Conservation (phyloP, 2,329 filamentous ascomycete species). For the Alternaria sp. region DNA sequence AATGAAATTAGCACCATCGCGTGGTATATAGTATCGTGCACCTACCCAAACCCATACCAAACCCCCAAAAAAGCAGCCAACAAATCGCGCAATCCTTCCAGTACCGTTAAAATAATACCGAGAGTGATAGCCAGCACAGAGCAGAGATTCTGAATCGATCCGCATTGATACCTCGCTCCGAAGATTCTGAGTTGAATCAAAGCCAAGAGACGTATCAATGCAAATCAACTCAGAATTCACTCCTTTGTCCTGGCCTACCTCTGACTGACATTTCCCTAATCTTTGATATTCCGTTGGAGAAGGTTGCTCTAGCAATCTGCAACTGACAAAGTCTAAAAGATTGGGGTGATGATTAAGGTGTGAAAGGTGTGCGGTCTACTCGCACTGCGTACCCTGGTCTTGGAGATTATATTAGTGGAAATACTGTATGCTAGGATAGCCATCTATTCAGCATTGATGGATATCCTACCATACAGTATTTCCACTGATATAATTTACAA, state of each 20-base stretch:
- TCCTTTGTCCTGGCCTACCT: neutral
- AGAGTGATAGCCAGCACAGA: too few species aligned
- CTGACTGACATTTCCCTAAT: neutral
- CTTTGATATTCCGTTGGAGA: neutral
- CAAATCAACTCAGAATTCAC: too few species aligned
- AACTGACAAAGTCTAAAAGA: neutral
- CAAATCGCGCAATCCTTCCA: neutral
- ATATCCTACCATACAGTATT: too few species aligned
- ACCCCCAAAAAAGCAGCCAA: neutral
- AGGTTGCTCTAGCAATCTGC: too few species aligned
- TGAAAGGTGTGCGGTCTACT: neutral
- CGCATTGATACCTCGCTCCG: too few species aligned
- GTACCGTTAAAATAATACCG: too few species aligned
- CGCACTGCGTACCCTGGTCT: neutral
- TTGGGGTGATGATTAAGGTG: neutral
- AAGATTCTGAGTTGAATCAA: too few species aligned
- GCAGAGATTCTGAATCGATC: too few species aligned
- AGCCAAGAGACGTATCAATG: too few species aligned
- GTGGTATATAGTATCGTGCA: neutral
- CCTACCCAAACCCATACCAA: neutral
- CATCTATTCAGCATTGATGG: too few species aligned
- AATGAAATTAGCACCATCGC: too few species aligned
- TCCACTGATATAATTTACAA: neutral
- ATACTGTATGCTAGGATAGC: fast-evolving
- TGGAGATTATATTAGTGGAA: neutral